Evolutionary conservation across 2,329 filamentous ascomycete species (phyloP).

Genomic region (Albifimbria verrucaria): DNA sequence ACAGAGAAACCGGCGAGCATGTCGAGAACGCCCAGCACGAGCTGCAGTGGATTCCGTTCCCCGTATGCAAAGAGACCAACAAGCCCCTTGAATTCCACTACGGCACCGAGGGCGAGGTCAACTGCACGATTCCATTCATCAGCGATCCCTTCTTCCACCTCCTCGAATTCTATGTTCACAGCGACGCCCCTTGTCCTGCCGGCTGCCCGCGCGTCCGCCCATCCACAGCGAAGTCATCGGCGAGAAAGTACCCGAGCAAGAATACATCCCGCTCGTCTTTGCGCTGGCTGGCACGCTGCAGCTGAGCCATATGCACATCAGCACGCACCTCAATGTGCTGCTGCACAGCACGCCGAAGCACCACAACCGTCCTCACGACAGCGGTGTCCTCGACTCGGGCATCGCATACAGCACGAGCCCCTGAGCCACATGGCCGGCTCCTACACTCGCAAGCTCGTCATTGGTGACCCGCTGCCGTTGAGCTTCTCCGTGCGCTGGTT

Average conservation of each 20-base stretch:
- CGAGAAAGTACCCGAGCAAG: slow-evolving; percentile 45
- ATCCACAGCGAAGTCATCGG: slow-evolving; percentile 52
- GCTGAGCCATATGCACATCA: slow-evolving; percentile 83
- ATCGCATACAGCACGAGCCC: slow-evolving; percentile 80
- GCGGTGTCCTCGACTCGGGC: slow-evolving; percentile 80
- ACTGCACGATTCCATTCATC: slow-evolving; percentile 78
- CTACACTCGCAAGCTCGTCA: slow-evolving; percentile 66
- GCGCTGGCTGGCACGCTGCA: slow-evolving; percentile 88
- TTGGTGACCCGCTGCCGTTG: slow-evolving; percentile 80
- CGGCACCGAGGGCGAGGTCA: slow-evolving; percentile 75
- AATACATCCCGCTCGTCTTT: slow-evolving; percentile 82
- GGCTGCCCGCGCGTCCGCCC: slow-evolving; percentile 74
- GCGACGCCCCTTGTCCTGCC: slow-evolving; percentile 92
- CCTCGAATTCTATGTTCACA: slow-evolving; percentile 96
- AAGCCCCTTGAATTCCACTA: slow-evolving; percentile 82
- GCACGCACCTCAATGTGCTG: slow-evolving; percentile 84
- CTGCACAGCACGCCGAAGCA: slow-evolving; percentile 68
- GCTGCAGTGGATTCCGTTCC: slow-evolving; percentile 90
- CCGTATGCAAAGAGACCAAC: slow-evolving; percentile 82
- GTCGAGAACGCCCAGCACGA: slow-evolving; percentile 77
- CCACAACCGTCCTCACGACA: slow-evolving; percentile 60
- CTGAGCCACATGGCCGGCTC: slow-evolving; percentile 56
- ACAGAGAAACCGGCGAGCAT: slow-evolving; percentile 84
- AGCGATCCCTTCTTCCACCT: slow-evolving; percentile 81
- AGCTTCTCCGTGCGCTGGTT: slow-evolving; percentile 85